Percentiles rank a stretch among this genome's conserved stretches.
phyloP scores from a whole-genome alignment of 768 basidiomycete species.

The Phlebiopsis gigantea region DNA sequence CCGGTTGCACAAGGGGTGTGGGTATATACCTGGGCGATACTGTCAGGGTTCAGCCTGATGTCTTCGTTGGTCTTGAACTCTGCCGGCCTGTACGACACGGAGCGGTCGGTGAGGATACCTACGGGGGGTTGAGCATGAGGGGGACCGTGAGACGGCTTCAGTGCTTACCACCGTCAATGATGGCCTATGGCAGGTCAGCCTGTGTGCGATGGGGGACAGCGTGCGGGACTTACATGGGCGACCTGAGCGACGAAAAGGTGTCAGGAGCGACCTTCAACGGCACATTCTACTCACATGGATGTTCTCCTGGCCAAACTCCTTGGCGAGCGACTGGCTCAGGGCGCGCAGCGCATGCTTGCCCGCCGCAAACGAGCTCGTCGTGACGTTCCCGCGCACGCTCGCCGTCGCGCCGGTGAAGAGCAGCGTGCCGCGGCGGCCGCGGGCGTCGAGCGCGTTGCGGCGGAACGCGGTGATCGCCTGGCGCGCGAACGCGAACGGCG shows the following conservation, averaged over 20 bases:
- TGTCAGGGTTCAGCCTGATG: slow-evolving; percentile 51
- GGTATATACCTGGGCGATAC: slow-evolving; percentile 55
- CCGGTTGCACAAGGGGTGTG: not conserved
- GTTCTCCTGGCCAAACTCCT: slow-evolving; percentile 40
- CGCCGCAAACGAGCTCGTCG: slow-evolving; percentile 34
- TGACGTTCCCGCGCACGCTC: slow-evolving; percentile 32
- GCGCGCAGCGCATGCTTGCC: slow-evolving; percentile 36
- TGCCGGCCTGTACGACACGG: slow-evolving; percentile 21
- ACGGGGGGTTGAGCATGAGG: too few species aligned
- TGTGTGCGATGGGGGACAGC: not conserved
- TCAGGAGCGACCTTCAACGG: slow-evolving; percentile 2
- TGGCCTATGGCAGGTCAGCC: slow-evolving; percentile 35
- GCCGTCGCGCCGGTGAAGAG: slow-evolving; percentile 43
- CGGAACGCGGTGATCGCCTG: slow-evolving; percentile 30
- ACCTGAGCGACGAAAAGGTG: slow-evolving; percentile 32
- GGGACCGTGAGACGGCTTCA: too few species aligned
- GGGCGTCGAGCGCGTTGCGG: slow-evolving; percentile 24
- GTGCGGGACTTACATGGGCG: slow-evolving; percentile 49
- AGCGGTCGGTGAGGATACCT: slow-evolving; percentile 36
- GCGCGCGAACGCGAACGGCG: slow-evolving; percentile 35
- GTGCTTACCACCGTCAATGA: slow-evolving; percentile 59
- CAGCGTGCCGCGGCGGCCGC: slow-evolving; percentile 35
- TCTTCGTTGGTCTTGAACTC: slow-evolving; percentile 42
- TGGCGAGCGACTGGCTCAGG: slow-evolving; percentile 38
- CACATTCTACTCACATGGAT: slow-evolving; percentile 30